Base-by-base conservation (phyloP, 768 basidiomycete genomes). In the Mycena belliarum region DNA sequence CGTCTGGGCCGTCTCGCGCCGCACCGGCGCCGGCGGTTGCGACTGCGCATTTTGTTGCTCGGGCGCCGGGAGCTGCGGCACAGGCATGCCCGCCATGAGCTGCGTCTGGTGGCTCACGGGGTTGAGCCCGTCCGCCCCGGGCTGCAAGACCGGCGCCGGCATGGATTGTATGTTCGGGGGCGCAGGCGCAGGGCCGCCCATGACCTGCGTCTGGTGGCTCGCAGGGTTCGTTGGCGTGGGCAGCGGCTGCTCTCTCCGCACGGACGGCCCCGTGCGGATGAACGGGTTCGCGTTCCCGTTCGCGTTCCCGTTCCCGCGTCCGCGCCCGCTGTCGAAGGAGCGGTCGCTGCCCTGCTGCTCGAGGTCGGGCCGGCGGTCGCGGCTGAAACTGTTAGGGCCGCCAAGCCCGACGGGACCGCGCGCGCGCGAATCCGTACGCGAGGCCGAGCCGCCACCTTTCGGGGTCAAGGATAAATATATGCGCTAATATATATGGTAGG, bases 61-160 rank as follows among this genome's bases (percentile, higher is more conserved):
- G 33, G 6, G 32, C 43, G 15, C 4, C 14, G 8, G 6, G 18
- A 55, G 38, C 15, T 55, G 59, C 43, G 50, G 44, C 37, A 56
- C 58, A 2, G 60, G 60, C 49, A 56, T 41, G 35, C 48, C 40
- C 18, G 61, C 42, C 61, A 63, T 63, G 12, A 59, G 20, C 61
- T 63, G 61, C 26, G 61, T 57, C 53, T 63, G 61, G 49, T 63
- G 61, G 38, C 57, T 58, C 49, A 53, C 61, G 5, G 60, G 60
- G 35, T 61, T 61, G 28, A 61, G 37, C 23, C 47, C 45, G 23
- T 20, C 41, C 40, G 20, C 26, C 11, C 41, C 10, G 37, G 26
- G 23, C 47, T 45, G 29, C 42, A 20, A 20, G n/a, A n/a, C n/a
- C 21, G 51, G 20, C 4, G 21, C 9, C 2, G 51, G 38, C 37